phyloP scores from a whole-genome alignment of 2,329 filamentous ascomycete genomes.

The Pseudocercospora pini-densiflorae region DNA sequence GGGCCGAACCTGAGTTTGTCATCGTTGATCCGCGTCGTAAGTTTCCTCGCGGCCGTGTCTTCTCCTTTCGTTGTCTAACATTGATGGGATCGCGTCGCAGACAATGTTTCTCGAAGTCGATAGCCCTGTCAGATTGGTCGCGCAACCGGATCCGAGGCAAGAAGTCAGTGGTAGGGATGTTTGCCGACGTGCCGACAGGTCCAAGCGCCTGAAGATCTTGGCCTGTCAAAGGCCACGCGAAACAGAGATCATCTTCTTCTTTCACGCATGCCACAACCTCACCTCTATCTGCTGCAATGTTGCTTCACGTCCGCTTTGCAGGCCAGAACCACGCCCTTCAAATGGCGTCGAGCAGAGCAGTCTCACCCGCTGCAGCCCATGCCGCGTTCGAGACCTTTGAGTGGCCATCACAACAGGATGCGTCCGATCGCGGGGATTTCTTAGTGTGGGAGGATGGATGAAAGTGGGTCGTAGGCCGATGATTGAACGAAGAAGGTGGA shows the following conservation, averaged over 20 bases:
- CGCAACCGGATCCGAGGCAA: neutral
- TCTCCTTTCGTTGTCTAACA: neutral
- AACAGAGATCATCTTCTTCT: neutral
- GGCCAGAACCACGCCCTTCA: neutral
- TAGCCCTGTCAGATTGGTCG: neutral
- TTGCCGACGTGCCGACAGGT: neutral
- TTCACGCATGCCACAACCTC: conserved; percentile 1
- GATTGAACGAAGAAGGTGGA: conserved; percentile 15
- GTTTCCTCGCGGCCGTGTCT: neutral
- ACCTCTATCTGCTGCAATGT: neutral
- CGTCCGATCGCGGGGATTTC: conserved; percentile 15
- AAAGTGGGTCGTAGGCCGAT: conserved; percentile 15
- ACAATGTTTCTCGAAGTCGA: neutral
- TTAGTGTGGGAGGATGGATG: conserved; percentile 11
- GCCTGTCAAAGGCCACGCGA: neutral
- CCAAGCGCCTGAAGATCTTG: neutral
- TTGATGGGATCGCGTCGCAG: neutral
- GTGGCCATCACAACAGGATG: neutral
- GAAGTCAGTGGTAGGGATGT: neutral
- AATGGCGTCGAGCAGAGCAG: neutral
- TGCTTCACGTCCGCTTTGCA: neutral
- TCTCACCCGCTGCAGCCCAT: conserved; percentile 10
- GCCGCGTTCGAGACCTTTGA: neutral
- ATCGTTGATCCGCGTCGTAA: neutral
- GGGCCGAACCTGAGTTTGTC: neutral